Base-by-base conservation (phyloP, 2,329 filamentous ascomycete genomes). In the Pseudopyrenochaeta lycopersici region DNA sequence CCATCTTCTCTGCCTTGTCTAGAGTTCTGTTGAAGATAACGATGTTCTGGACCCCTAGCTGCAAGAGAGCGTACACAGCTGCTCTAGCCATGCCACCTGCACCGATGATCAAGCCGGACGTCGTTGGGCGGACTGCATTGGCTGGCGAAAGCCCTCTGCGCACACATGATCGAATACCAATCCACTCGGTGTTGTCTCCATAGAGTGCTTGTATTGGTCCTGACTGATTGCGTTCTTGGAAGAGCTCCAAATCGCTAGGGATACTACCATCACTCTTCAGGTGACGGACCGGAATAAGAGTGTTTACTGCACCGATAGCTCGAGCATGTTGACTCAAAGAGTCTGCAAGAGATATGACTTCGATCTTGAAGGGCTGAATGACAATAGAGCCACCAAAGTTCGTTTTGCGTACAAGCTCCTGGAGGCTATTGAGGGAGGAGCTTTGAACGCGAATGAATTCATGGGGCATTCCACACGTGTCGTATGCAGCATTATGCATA, bases 151-250 rank as follows among this genome's bases (percentile, higher is more conserved):
- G 78, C 1, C 89, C 89, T 29, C 89, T 82, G 5, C 87, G 83
- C 36, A 93, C 84, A 67, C 89, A 92, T 2, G 88, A 89, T 47
- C 88, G 81, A 36, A 93, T 90, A 4, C 90, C 90, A 30, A 92
- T 89, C 88, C 90, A 93, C 71, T 93, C 90, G 0, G 90, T 92
- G 54, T 93, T 93, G 53, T 92, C 89, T 1, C 90, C 90, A 58
- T 91, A 90, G 0, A 92, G 79, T 0, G 87, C 88, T 56, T 84
- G 84, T 6, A 91, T 84, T 0, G 86, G 84, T 0, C 90, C 89
- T 1, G 87, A 82, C 38, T 85, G 82, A 57, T 88, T 88, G 53
- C 87, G 82, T 39, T 87, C 81, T 27, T 81, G 77, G 39, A 81
- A 78, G n/a, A 85, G 74, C 1, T 81, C 81, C 4, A 76, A 52